Evolutionary conservation across 371 early-diverging fungal species (phyloP).

Genomic region (Mucor saturninus): DNA sequence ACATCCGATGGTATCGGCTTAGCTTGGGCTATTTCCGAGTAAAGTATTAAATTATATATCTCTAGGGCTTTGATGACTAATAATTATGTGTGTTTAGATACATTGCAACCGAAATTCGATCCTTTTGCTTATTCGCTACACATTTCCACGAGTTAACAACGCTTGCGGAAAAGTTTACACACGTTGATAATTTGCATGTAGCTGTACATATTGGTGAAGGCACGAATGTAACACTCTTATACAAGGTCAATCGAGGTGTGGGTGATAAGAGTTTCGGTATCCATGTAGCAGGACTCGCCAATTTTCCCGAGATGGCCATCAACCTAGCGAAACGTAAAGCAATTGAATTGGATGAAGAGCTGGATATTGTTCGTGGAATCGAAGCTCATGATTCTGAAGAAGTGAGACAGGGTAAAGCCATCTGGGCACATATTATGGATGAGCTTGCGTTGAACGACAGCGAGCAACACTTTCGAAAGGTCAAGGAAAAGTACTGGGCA

Average conservation of each 20-base stretch:
- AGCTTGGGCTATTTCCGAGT: slow-evolving; percentile 97
- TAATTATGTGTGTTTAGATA: slow-evolving; percentile 50
- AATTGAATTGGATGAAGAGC: slow-evolving; percentile 78
- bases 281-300: slow-evolving; percentile 95
- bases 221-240: slow-evolving; percentile 82
- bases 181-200: slow-evolving; percentile 90
- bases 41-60: slow-evolving; percentile 30
- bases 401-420: slow-evolving; percentile 9
- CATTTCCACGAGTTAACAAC: slow-evolving; percentile 97
- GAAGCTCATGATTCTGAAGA: not conserved
- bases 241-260: slow-evolving; percentile 86
- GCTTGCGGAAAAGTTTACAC: slow-evolving; percentile 68
- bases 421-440: slow-evolving; percentile 34
- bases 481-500: slow-evolving; percentile 42
- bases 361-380: slow-evolving; percentile 7
- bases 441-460: slow-evolving; percentile 49
- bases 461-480: slow-evolving; percentile 35
- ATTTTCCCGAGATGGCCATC: slow-evolving; percentile 90
- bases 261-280: slow-evolving; percentile 99
- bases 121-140: slow-evolving; percentile 94
- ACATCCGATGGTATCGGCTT: slow-evolving; percentile 98
- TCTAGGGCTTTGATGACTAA: too few relatives aligned
- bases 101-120: slow-evolving; percentile 77
- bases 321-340: slow-evolving; percentile 87
- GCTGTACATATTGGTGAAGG: slow-evolving; percentile 67